A percentile compares a stretch with the other conserved stretches of the same genome.
phyloP scores from a whole-genome alignment of 805 yeast genomes.

The Monosporozyma servazzii region DNA sequence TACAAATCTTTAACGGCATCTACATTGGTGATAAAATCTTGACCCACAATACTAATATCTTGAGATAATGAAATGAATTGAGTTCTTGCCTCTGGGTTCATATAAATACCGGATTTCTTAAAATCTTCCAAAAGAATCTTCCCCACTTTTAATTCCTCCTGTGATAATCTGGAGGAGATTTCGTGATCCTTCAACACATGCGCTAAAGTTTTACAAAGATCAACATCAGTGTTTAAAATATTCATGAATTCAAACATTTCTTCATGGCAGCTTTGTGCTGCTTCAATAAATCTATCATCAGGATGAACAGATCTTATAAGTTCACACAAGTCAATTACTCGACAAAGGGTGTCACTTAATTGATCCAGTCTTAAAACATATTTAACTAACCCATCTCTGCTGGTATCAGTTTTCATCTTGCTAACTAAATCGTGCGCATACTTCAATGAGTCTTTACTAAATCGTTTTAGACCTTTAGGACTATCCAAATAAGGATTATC shows the following conservation, averaged over 20 bases:
- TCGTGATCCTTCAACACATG: slow-evolving; percentile 38
- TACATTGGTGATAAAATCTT: slow-evolving; percentile 44
- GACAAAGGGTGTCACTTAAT: slow-evolving; percentile 77
- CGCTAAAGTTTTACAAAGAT: slow-evolving; percentile 51
- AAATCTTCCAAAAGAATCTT: slow-evolving; percentile 73
- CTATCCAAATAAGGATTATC: slow-evolving; percentile 58
- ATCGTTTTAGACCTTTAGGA: slow-evolving; percentile 62
- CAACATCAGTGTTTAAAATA: slow-evolving; percentile 73
- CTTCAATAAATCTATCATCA: slow-evolving; percentile 52
- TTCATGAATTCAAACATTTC: slow-evolving; percentile 91
- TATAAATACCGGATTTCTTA: slow-evolving; percentile 79
- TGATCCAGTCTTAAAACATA: slow-evolving; percentile 68
- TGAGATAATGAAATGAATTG: slow-evolving; percentile 73
- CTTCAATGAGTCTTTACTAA: slow-evolving; percentile 53
- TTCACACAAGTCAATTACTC: slow-evolving; percentile 90
- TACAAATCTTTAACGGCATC: slow-evolving; percentile 13
- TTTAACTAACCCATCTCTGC: slow-evolving; percentile 35
- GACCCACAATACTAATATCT: slow-evolving; percentile 71
- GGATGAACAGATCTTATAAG: slow-evolving; percentile 88
- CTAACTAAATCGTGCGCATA: slow-evolving; percentile 56
- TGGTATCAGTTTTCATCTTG: slow-evolving; percentile 41
- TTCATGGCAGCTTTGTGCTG: slow-evolving; percentile 84
- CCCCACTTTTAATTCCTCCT: slow-evolving; percentile 80
- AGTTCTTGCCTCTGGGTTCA: slow-evolving; percentile 54
- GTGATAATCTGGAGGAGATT: slow-evolving; percentile 34